Evolutionary conservation across 139 green algal genomes (phyloP).

Genomic region (Coelastrella sp.): DNA sequence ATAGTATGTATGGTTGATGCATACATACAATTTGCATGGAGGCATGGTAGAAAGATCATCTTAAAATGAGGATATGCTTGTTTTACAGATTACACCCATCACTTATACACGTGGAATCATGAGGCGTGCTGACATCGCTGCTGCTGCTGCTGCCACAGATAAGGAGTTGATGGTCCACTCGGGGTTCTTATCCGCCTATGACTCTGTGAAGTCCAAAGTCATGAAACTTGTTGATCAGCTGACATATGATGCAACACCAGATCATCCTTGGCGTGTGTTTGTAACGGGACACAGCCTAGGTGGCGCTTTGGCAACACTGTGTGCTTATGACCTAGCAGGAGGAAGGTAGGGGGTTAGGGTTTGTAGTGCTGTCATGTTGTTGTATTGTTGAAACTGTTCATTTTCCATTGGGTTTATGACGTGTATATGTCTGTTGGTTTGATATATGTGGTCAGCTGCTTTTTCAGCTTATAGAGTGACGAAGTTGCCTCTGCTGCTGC

Average conservation of each 20-base stretch:
- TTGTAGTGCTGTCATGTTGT: no score
- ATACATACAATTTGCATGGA: no score
- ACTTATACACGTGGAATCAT: no score
- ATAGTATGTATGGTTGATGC: no score
- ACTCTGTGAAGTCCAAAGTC: slow-evolving; percentile 60
- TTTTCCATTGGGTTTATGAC: no score
- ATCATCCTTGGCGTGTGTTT: slow-evolving; percentile 57
- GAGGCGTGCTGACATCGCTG: neutral
- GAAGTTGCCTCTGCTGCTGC: neutral
- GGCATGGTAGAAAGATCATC: no score
- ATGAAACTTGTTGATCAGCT: slow-evolving; percentile 64
- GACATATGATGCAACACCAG: slow-evolving; percentile 34
- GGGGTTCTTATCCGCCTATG: slow-evolving; percentile 73
- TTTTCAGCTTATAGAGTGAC: neutral
- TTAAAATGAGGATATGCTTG: no score
- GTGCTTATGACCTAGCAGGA: slow-evolving; percentile 77
- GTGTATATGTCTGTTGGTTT: neutral
- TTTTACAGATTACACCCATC: no score
- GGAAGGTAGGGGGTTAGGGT: no score
- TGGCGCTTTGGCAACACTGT: slow-evolving; percentile 86
- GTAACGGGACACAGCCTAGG: slow-evolving; percentile 88
- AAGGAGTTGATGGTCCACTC: slow-evolving; percentile 66
- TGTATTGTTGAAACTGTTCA: no score
- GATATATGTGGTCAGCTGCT: neutral
- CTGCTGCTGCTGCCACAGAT: slow-evolving; percentile 3